These are phyloP conservation scores for Aspergillus wentii DNA, from an alignment of 495 filamentous ascomycete genomes.

Conservation along the genomic window DNA sequence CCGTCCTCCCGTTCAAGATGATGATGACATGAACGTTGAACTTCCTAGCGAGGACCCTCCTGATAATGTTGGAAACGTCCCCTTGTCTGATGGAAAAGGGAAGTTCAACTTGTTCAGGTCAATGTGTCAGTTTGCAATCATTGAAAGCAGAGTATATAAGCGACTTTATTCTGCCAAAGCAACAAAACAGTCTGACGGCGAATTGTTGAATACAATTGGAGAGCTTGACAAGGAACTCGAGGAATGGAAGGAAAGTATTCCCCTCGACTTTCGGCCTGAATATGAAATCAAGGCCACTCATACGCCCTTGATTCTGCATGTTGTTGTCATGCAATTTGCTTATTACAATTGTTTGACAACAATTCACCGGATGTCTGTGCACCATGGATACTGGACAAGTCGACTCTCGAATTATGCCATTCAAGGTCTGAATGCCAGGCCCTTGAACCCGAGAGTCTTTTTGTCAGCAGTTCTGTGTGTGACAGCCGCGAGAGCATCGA, in stretches of 20 bases:
- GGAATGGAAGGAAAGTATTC: slow-evolving; percentile 93
- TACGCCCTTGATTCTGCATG: slow-evolving; percentile 83
- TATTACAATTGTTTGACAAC: slow-evolving; percentile 98
- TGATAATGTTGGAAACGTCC: slow-evolving; percentile 91
- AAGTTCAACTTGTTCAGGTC: slow-evolving; percentile 92
- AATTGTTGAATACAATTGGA: slow-evolving; percentile 91
- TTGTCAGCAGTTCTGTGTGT: slow-evolving; percentile 91
- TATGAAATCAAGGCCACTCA: slow-evolving; percentile 89
- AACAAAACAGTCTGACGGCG: slow-evolving; percentile 85
- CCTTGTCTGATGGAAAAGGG: slow-evolving; percentile 80
- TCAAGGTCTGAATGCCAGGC: slow-evolving; percentile 82
- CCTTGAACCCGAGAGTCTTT: slow-evolving; percentile 90
- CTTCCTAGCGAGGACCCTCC: slow-evolving; percentile 85
- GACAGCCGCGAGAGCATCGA: slow-evolving; percentile 85
- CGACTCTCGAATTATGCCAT: slow-evolving; percentile 93
- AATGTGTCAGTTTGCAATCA: slow-evolving; percentile 85
- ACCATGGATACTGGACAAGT: slow-evolving; percentile 98
- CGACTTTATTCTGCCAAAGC: slow-evolving; percentile 90
- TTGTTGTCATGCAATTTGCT: slow-evolving; percentile 89
- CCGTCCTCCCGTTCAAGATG: slow-evolving; percentile 89
- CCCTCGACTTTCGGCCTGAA: slow-evolving; percentile 89
- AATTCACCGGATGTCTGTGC: slow-evolving; percentile 96
- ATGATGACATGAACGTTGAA: slow-evolving; percentile 98
- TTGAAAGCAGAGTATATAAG: slow-evolving; percentile 92
- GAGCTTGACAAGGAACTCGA: slow-evolving; percentile 91